Evolutionary conservation across 805 yeast species (phyloP).

Genomic region (Yamadazyma tumulicola): DNA sequence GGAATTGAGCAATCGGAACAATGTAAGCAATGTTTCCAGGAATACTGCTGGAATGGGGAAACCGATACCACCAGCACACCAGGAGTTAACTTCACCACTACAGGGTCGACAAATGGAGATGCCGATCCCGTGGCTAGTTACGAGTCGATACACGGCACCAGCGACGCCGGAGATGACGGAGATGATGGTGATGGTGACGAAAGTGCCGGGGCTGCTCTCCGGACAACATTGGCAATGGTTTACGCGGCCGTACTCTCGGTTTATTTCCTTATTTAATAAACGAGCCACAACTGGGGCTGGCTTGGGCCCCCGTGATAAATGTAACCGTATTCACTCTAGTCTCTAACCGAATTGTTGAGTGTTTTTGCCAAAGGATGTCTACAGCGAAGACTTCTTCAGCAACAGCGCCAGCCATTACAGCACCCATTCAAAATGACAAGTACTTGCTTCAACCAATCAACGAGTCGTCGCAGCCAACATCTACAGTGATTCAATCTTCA

Average conservation of each 20-base stretch:
- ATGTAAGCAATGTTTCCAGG: slow-evolving; percentile 66
- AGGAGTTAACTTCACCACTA: slow-evolving; percentile 11
- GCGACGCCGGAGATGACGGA: neutral
- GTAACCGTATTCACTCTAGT: no score
- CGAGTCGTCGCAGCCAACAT: neutral
- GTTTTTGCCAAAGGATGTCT: no score
- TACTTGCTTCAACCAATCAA: neutral
- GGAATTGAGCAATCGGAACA: slow-evolving; percentile 60
- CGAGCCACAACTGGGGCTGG: no score
- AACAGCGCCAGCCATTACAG: neutral
- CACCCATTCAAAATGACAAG: neutral
- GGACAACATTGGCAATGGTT: no score
- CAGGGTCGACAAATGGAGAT: slow-evolving; percentile 12
- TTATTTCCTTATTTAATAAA: no score
- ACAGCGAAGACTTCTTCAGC: no score
- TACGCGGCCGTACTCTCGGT: no score
- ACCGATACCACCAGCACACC: slow-evolving; percentile 8
- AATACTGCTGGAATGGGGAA: slow-evolving; percentile 74
- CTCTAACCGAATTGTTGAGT: no score
- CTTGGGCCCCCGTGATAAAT: no score
- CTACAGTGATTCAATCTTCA: slow-evolving; percentile 15
- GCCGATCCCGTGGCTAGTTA: slow-evolving; percentile 1
- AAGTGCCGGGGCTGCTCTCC: neutral
- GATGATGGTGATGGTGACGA: slow-evolving; percentile 5
- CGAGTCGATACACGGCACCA: no score